A percentile compares a stretch with the other conserved stretches of the same genome.
Evolutionary conservation across 805 yeast genomes (phyloP).

Genomic region (Metschnikowia koreensis): DNA sequence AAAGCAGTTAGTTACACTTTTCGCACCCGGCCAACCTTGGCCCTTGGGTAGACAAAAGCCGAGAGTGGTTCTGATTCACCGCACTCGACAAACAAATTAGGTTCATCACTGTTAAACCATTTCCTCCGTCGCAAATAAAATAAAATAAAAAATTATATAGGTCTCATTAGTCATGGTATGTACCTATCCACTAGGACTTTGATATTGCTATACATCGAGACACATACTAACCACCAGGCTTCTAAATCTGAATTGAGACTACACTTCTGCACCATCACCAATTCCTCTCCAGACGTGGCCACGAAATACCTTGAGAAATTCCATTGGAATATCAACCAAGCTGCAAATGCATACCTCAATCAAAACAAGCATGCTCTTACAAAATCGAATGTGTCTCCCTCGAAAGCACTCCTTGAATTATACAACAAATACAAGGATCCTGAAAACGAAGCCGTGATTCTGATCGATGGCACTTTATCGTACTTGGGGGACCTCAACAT

Average conservation of each 20-base stretch:
- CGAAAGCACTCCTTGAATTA: slow-evolving; percentile 22
- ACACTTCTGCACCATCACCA: slow-evolving; percentile 43
- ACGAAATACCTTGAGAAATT: slow-evolving; percentile 31
- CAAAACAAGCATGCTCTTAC: slow-evolving; percentile 10
- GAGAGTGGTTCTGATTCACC: too few species aligned
- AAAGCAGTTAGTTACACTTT: too few species aligned
- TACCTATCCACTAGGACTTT: background rate
- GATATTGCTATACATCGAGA: too few species aligned
- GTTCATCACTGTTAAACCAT: too few species aligned
- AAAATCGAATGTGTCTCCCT: background rate
- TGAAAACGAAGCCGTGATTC: slow-evolving; percentile 45
- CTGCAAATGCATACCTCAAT: slow-evolving; percentile 31
- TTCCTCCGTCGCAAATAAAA: too few species aligned
- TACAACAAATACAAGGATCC: slow-evolving; percentile 35
- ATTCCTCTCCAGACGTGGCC: slow-evolving; percentile 33
- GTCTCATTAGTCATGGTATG: background rate
- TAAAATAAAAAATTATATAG: background rate
- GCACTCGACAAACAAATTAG: too few species aligned
- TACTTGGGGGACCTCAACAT: slow-evolving; percentile 67
- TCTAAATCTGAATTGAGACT: slow-evolving; percentile 19
- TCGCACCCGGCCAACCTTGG: too few species aligned
- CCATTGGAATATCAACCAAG: slow-evolving; percentile 30
- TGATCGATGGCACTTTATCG: slow-evolving; percentile 72
- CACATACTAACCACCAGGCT: slow-evolving; percentile 11
- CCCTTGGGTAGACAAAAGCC: too few species aligned